A percentile compares a stretch with the other conserved stretches of the same genome.
Conservation (phyloP, 352 stramenopile species). For the Pythium grandisporangium region DNA sequence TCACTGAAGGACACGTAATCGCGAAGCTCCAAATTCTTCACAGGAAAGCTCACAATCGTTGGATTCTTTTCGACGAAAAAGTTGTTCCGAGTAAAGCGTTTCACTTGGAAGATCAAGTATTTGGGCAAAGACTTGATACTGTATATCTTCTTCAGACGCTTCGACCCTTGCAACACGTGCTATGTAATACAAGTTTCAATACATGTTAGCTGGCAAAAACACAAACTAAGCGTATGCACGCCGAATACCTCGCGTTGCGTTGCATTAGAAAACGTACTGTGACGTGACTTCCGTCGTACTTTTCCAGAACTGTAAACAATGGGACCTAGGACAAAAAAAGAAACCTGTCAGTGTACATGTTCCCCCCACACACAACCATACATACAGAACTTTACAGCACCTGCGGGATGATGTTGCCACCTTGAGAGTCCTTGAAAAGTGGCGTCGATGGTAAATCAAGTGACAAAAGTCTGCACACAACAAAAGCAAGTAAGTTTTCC, state of each 20-base stretch:
- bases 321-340: conserved; percentile 71
- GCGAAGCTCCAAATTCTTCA: conserved; percentile 97
- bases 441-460: conserved; percentile 97
- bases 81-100: conserved; percentile 96
- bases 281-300: conserved; percentile 92
- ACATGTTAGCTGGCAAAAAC: no score
- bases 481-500: conserved; percentile 2
- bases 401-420: conserved; percentile 95
- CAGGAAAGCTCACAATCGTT: conserved; percentile 98
- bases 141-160: conserved; percentile 90
- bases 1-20: conserved; percentile 81
- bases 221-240: no score
- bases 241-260: no score
- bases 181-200: conserved; percentile 7
- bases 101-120: conserved; percentile 97
- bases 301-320: conserved; percentile 94
- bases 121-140: conserved; percentile 85
- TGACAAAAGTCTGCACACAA: conserved; percentile 85
- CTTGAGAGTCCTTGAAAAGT: conserved; percentile 97
- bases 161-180: conserved; percentile 69
- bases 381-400: no score
- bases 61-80: conserved; percentile 99
- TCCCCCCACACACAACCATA: neutral
- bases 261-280: conserved; percentile 33
- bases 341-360: neutral